phyloP scores from a whole-genome alignment of 2,329 filamentous ascomycete genomes.

The Nothophaeocryptopus gaeumannii region DNA sequence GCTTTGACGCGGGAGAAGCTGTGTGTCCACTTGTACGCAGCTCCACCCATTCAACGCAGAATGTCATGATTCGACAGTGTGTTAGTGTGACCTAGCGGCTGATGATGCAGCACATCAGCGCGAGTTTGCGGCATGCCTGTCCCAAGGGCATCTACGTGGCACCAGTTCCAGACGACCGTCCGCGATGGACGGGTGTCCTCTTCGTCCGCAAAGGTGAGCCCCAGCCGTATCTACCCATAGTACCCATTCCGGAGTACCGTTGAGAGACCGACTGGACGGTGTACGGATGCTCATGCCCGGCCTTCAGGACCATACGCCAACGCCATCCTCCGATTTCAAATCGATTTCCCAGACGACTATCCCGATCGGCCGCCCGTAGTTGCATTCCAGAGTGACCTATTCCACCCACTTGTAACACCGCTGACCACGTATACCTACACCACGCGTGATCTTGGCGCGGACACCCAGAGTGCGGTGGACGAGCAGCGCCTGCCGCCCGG shows the following conservation, averaged over 20 bases:
- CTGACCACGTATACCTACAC: slow-evolving; percentile 94
- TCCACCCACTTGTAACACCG: slow-evolving; percentile 89
- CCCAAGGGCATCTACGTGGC: slow-evolving; percentile 85
- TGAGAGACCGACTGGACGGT: too few relatives aligned
- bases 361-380: slow-evolving; percentile 77
- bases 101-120: slow-evolving; percentile 17
- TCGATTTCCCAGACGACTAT: slow-evolving; percentile 80
- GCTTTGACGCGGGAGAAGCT: slow-evolving; percentile 70
- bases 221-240: too few relatives aligned
- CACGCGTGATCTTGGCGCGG: slow-evolving; percentile 69
- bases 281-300: slow-evolving; percentile 8
- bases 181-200: slow-evolving; percentile 83
- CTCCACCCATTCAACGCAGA: not conserved
- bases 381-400: slow-evolving; percentile 88
- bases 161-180: slow-evolving; percentile 75
- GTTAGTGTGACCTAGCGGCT: slow-evolving; percentile 10
- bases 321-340: slow-evolving; percentile 83
- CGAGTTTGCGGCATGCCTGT: slow-evolving; percentile 56
- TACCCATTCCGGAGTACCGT: too few relatives aligned
- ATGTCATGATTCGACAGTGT: too few relatives aligned
- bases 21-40: slow-evolving; percentile 70
- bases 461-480: slow-evolving; percentile 78
- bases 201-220: slow-evolving; percentile 79
- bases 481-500: slow-evolving; percentile 81
- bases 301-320: slow-evolving; percentile 77